A percentile compares a stretch with the other conserved stretches of the same genome.
Evolutionary conservation across 2,329 filamentous ascomycete genomes (phyloP).

Genomic region (Endothia cerciana): DNA sequence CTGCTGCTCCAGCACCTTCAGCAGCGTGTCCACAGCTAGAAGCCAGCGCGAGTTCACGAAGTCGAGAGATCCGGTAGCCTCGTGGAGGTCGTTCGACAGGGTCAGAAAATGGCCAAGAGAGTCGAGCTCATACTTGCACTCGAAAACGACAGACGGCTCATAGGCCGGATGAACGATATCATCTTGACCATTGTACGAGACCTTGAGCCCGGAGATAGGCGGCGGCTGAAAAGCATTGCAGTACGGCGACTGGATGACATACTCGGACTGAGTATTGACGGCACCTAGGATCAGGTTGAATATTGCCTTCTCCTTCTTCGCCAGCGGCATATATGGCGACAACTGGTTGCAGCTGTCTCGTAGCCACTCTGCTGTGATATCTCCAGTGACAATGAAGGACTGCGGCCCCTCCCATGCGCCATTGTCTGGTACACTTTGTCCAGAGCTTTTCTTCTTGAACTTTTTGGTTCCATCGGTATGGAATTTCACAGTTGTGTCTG

Average conservation of each 20-base stretch:
- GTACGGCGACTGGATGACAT: conserved; percentile 91
- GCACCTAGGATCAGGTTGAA: conserved; percentile 84
- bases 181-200: conserved; percentile 77
- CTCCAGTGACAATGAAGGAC: conserved; percentile 89
- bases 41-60: conserved; percentile 83
- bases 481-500: conserved; percentile 89
- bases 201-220: conserved; percentile 73
- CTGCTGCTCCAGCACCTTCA: conserved; percentile 77
- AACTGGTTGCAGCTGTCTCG: conserved; percentile 91
- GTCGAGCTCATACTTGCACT: conserved; percentile 99
- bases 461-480: conserved; percentile 66
- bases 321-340: conserved; percentile 83
- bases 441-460: conserved; percentile 42
- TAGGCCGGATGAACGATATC: conserved; percentile 87
- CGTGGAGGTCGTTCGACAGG: conserved; percentile 83
- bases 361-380: conserved; percentile 93
- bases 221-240: conserved; percentile 99
- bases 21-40: conserved; percentile 72
- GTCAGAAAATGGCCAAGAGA: conserved; percentile 90
- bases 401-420: conserved; percentile 82
- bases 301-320: conserved; percentile 78
- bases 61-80: conserved; percentile 74
- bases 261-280: conserved; percentile 95
- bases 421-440: conserved; percentile 47
- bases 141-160: conserved; percentile 84